Evolutionary conservation across 2,329 filamentous ascomycete genomes (phyloP), one percentile per base, ranked within the genome.

Genomic region (Paraphoma sp.): DNA sequence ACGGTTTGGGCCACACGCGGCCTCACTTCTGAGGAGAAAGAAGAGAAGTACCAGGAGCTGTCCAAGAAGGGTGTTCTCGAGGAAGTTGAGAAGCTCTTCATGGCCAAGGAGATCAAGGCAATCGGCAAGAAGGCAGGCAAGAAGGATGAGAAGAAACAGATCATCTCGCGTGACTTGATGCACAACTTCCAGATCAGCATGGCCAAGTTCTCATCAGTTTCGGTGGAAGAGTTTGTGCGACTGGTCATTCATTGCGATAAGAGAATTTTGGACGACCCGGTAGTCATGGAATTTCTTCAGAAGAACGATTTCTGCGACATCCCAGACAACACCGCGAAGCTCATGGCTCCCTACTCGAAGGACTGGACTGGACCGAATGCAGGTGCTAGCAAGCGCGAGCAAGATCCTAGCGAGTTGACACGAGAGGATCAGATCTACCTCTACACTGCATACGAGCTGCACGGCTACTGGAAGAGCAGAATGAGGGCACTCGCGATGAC

Each of bases 401-500:
- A 90, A 71, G 93, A 98, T 77, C 94, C 94, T 0, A 78, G 76
- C 6, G 95, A 99, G 72, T 87, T 99, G 51, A 97, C 94, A 2
- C 85, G 93, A 60, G 93, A 98, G 76, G 95, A 99, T 79, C 94
- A 98, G 78, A 91, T 99, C 54, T 99, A 93, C 75, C 83, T 99
- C 28, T 91, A 89, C 74, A 98, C 95, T 4, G 92, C 94, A 1
- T 98, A 90, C 70, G 95, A 99, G 76, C 82, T 98, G 63, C 93
- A 96, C 66, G 93, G 97, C 75, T 99, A 99, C 80, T 99, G 95
- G 95, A 97, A 97, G 83, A 92, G 92, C 59, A 89, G 95, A 76
- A 98, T 98, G 89, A 87, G 95, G 66, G 95, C 95, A 38, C 84
- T 99, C 64, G 85, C 89, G 2, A 81, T 98, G 64, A 97, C 93